Base-by-base conservation (phyloP, 2,329 filamentous ascomycete species). In the Apiospora kogelbergensis region DNA sequence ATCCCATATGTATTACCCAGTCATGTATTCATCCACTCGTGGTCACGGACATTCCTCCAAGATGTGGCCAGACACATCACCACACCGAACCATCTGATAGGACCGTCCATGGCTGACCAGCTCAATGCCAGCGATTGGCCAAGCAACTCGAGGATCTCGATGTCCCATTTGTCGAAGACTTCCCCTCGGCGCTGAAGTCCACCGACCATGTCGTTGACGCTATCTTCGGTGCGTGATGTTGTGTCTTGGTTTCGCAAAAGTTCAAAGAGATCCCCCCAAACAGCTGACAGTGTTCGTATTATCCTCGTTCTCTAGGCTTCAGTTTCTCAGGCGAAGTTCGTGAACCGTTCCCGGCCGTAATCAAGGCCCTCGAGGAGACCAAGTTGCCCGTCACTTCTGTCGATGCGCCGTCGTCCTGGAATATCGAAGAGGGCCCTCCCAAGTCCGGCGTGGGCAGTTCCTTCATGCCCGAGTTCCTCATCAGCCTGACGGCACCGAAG, bases 401-500 rank as follows among this genome's bases (percentile, higher is more conserved):
- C 26, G 96, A 99, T 81, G 94, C 93, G 7, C 96, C 96, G 1
- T 97, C 93, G 41, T 96, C 93, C 1, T 99, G 96, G 96, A 90
- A 96, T 79, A 97, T 99, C 68, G 93, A 97, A 76, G 84, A 85
- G 13, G 96, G 96, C 0, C 95, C 95, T 10, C 94, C 95, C 13
- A 82, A 85, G 67, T 88, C 90, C 1, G 95, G 94, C 0, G 86
- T 93, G 0, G 95, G 94, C 0, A 91, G 91, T 75, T 89, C 85
- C 5, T 98, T 97, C 77, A 90, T 93, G 82, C 96, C 96, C 72
- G 84, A 86, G 42, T 90, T 91, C 24, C 83, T 99, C 69, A 90
- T 99, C 73, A 97, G 93, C 78, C 83, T 99, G 76, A 97, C 95
- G 64, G 96, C 96, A 11, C 94, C 96, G 3, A 99, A 99, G 82